Base-by-base conservation (phyloP, 1,284 basidiomycete genomes). In the Boletus mariae region DNA sequence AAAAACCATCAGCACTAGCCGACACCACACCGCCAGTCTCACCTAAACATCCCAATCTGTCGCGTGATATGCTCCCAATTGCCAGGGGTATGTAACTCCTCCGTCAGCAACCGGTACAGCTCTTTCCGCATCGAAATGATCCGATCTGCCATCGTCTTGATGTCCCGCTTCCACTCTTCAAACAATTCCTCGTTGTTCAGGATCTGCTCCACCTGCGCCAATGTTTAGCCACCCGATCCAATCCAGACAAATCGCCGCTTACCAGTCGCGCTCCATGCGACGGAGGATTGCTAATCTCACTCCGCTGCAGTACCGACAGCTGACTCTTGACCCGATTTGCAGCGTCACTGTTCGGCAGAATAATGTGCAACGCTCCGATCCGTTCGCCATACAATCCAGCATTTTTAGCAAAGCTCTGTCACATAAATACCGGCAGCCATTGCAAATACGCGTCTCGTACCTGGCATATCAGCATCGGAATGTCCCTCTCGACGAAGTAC, bases 11-110 rank as follows among this genome's bases (percentile, higher is more conserved):
- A 64, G 59, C 38, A 25, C 23, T 2, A 15, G 9, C 15, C 25
- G 5, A n/a, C 34, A 8, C 13, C 45, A 6, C 23, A 26, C 25
- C 25, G 9, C 23, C 34, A 20, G 5, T 35, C 83, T 59, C 68
- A 89, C 89, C 87, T 91, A 76, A 93, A 93, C 92, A 92, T 92
- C 54, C 92, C 93, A 69, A 95, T 95, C 77, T 96, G 93, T 54
- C 83, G 81, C 62, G 87, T 75, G 64, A 98, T 92, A 71, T 98
- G 94, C 20, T 85, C 80, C 96, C 96, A 99, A 59, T 79, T 83
- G 1, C 93, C 92, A 0, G 96, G 95, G 47, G 96, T 98, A 74
- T 93, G 82, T 65, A 92, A 75, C 72, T 92, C 85, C 59, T 92
- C 82, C 23, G 86, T 90, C 67, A 99, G 71, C 59, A 93, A 70